Base-by-base conservation (phyloP, 345 rosid species). In the Lepidium didymum region DNA sequence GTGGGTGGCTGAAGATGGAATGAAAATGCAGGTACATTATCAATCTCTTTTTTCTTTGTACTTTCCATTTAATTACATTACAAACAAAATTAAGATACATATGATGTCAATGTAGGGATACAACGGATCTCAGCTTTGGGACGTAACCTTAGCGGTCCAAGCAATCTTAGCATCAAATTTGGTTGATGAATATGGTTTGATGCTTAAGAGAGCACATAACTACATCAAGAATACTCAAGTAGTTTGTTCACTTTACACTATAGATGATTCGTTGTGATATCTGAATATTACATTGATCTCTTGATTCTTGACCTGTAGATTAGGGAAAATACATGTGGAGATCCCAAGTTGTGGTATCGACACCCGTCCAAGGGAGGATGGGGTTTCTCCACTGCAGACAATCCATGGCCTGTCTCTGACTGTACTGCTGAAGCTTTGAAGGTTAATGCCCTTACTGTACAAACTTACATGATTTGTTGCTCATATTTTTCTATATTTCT, bases 121-220 rank as follows among this genome's bases (percentile, higher is more conserved):
- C 67, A 84, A 83, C 12, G 96, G 96, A 1, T 78, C 86, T 55
- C 96, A 90, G 61, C 38, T 82, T 2, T 90, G 94, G 96, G 94
- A 90, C 51, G 84, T 78, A 15, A 42, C 66, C 7, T 83, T 90
- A 13, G 79, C 90, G 13, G 82, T 84, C 41, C 96, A 87, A 66
- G 85, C 83, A 55, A 77, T 87, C 42, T 53, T 80, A 16, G 72
- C 91, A 0, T 79, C 96, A 15, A 71, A 80, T 8, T 68, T 83
- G 12, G 69, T 56, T 3, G 80, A 82, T 23, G 85, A 80, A 14
- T 80, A 65, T 47, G 79, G 70, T 25, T 44, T 79, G 2, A 69
- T 78, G 89, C 86, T 90, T 23, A 79, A 61, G 74, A 87, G 81
- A 80, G 87, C 90, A 4, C 83, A 90, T 69, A 52, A 58, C 69